phyloP scores from a whole-genome alignment of 768 basidiomycete species.

The Saitozyma sp. region DNA sequence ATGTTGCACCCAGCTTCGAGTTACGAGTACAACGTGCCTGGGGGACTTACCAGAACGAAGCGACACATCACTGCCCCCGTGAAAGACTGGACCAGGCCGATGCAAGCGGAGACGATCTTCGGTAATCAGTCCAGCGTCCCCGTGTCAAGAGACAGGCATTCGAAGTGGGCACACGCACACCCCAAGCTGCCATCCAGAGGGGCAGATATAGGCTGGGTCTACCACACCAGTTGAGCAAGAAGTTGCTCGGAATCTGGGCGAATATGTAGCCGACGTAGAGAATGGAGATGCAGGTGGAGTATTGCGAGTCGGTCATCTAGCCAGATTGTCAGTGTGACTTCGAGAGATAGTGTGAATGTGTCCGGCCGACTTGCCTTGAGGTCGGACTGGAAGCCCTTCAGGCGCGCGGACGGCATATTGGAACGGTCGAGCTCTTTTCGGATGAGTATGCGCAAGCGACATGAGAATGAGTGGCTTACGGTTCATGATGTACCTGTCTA shows the following conservation, averaged over 20 bases:
- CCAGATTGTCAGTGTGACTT: no score
- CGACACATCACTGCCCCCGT: conserved; percentile 27
- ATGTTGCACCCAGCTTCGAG: no score
- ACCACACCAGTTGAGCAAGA: conserved; percentile 27
- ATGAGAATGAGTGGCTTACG: conserved; percentile 34
- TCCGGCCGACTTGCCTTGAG: conserved; percentile 7
- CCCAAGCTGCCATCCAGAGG: conserved; percentile 27
- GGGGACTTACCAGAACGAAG: conserved; percentile 19
- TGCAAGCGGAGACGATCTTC: conserved; percentile 25
- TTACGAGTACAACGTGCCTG: no score
- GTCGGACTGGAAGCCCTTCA: conserved; percentile 39
- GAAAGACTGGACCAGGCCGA: conserved; percentile 33
- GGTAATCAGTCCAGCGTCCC: no score
- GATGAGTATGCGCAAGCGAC: conserved; percentile 17
- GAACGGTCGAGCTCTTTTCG: no score
- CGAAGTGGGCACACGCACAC: conserved; percentile 2
- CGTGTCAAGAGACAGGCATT: no score
- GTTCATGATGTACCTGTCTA: neutral
- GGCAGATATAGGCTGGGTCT: conserved; percentile 30
- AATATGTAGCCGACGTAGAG: conserved; percentile 45
- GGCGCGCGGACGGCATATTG: conserved; percentile 18
- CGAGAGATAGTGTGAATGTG: no score
- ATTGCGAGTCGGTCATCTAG: conserved; percentile 35
- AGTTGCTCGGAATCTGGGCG: conserved; percentile 42
- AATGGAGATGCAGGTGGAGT: conserved; percentile 29